Evolutionary conservation across 2,329 filamentous ascomycete genomes (phyloP).

Genomic region (Thelonectria discophora): DNA sequence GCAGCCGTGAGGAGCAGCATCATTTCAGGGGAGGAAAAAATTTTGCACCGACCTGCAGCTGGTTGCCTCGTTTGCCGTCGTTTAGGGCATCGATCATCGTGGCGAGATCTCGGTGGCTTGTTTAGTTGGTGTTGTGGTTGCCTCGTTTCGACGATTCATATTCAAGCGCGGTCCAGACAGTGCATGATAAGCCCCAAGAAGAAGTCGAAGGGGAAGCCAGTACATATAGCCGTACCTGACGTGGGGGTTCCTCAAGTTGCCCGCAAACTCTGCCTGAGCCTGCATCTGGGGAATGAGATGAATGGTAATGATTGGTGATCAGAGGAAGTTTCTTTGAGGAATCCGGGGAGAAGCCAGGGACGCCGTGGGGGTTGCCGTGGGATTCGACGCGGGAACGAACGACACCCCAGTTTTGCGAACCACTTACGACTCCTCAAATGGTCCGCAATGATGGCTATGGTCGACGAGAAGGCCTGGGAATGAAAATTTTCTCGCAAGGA

Average conservation of each 20-base stretch:
- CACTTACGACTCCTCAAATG: slow-evolving; percentile 5
- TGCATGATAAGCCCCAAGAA: slow-evolving; percentile 8
- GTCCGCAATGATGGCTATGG: slow-evolving; percentile 12
- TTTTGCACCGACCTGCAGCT: slow-evolving; percentile 33
- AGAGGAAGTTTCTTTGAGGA: slow-evolving; percentile 12
- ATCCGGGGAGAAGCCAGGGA: slow-evolving; percentile 21
- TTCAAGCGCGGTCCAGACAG: slow-evolving; percentile 29
- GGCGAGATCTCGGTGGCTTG: slow-evolving; percentile 6
- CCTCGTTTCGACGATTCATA: slow-evolving; percentile 27
- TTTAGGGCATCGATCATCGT: slow-evolving; percentile 22
- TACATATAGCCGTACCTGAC: not conserved
- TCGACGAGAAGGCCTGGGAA: not conserved
- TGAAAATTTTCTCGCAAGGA: slow-evolving; percentile 3
- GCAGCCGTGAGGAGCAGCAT: slow-evolving; percentile 4
- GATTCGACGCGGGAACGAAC: slow-evolving; percentile 11
- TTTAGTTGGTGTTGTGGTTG: slow-evolving; percentile 25
- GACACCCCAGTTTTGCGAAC: slow-evolving; percentile 9
- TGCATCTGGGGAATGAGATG: slow-evolving; percentile 10
- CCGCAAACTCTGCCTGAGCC: slow-evolving; percentile 15
- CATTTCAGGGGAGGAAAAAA: slow-evolving; percentile 20
- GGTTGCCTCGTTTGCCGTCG: slow-evolving; percentile 27
- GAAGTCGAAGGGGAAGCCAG: slow-evolving; percentile 14
- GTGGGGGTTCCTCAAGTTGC: not conserved
- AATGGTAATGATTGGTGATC: slow-evolving; percentile 21
- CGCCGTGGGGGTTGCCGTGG: slow-evolving; percentile 17